Base-by-base conservation (phyloP, 1,139 yeast species). In the Arxiozyma slooffiae region DNA sequence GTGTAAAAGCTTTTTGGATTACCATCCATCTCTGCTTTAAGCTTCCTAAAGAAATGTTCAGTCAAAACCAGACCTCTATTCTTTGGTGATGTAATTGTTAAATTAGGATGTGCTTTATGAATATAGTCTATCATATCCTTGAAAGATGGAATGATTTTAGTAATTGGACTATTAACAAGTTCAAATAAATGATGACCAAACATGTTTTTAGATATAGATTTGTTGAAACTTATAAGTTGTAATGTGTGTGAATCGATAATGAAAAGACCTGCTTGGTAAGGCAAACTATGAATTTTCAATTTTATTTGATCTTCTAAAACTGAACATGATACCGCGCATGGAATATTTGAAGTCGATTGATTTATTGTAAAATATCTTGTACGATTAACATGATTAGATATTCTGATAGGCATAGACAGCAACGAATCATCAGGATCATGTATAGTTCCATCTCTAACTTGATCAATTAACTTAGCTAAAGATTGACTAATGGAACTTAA, bases 181-280 rank as follows among this genome's bases (percentile, higher is more conserved):
- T 78, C 79, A 1, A 75, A 70, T 44, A 62, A 67, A 52, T 66
- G 68, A 52, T 77, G 72, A 4, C 97, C 97, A 67, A 90, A 85
- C 61, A 90, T 70, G 58, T 86, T 84, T 55, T 82, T 79, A 11
- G 94, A 79, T 47, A 87, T 82, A 4, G 95, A 86, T 55, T 80
- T 78, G 66, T 90, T 90, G 63, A 87, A 86, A 46, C 67, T 64
- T 2, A 64, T 55, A 41, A 66, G 48, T 38, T 54, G 55, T 20
- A 59, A 55, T 18, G 58, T 54, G 30, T 57, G 59, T 7, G 67
- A 60, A 46, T 64, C 62, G n/a, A 89, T 71, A 14, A 88, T 82
- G 60, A 89, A 81, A 23, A 87, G 79, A 41, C 96, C 96, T 0
- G 96, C 94, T 61, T 87, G 85, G 64, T 87, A 86, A 0, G 96